These are phyloP conservation scores for Dendrobium nobile DNA, from an alignment of 106 monocot genomes.

Conservation along the genomic window DNA sequence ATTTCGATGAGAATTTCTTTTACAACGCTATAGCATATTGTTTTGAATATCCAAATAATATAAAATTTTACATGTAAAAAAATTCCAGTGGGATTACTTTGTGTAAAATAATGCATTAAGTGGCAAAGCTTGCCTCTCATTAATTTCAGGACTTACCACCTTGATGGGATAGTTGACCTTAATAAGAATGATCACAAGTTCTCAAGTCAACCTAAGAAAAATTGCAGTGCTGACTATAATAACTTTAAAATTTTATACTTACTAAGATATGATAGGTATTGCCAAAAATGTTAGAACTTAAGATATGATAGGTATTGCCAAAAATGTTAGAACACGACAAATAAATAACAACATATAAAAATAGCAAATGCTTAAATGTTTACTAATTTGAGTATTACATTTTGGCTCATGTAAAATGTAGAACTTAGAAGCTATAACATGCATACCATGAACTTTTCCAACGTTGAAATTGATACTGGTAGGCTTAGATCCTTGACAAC, in stretches of 20 bases:
- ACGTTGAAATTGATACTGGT: constrained; percentile 51
- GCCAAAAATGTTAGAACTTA: not conserved
- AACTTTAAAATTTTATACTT: not conserved
- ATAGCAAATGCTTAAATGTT: not conserved
- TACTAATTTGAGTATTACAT: not conserved
- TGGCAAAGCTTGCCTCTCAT: not conserved
- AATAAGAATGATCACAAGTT: not conserved
- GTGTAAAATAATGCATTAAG: not conserved
- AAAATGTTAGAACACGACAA: not conserved
- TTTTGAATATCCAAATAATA: too few species aligned
- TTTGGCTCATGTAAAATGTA: not conserved
- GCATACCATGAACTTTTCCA: constrained; percentile 75
- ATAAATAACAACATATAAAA: not conserved
- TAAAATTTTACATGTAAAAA: not conserved
- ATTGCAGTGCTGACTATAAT: not conserved
- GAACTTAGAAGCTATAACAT: not conserved
- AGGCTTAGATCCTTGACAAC: constrained; percentile 53
- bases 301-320: not conserved
- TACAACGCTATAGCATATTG: not conserved
- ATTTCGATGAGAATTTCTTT: not conserved
- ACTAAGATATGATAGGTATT: not conserved
- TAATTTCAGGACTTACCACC: not conserved
- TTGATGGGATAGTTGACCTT: not conserved
- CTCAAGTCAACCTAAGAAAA: not conserved
- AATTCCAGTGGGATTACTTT: not conserved